These are phyloP conservation scores for Phytophthora lateralis DNA, from an alignment of 352 stramenopile species.

Conservation along the genomic window DNA sequence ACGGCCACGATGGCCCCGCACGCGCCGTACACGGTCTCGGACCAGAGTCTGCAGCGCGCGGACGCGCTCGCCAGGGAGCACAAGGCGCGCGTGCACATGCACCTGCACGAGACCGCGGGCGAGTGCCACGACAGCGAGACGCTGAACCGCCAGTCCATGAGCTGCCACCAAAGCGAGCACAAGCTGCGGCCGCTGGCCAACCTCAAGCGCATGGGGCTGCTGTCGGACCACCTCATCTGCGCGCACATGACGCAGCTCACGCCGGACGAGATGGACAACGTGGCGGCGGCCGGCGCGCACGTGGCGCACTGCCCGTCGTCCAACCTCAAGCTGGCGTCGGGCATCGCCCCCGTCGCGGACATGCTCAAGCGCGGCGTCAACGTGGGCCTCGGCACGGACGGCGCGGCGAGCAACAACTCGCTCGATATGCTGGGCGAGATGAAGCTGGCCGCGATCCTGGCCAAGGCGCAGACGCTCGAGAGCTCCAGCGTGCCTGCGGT, in stretches of 20 bases:
- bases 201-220: slow-evolving; percentile 76
- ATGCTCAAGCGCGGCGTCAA: slow-evolving; percentile 85
- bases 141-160: slow-evolving; percentile 72
- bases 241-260: slow-evolving; percentile 90
- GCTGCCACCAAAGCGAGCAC: slow-evolving; percentile 80
- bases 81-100: slow-evolving; percentile 80
- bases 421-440: slow-evolving; percentile 92
- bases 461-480: slow-evolving; percentile 75
- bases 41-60: slow-evolving; percentile 53
- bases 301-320: slow-evolving; percentile 91
- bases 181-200: slow-evolving; percentile 82
- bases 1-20: slow-evolving; percentile 79
- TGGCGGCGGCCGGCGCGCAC: slow-evolving; percentile 54
- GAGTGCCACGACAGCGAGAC: slow-evolving; percentile 83
- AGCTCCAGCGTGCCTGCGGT: slow-evolving; percentile 64
- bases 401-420: slow-evolving; percentile 88
- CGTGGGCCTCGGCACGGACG: slow-evolving; percentile 88
- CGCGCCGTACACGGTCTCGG: slow-evolving; percentile 85
- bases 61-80: slow-evolving; percentile 51
- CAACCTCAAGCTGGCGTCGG: slow-evolving; percentile 90
- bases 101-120: slow-evolving; percentile 85
- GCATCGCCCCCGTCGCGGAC: slow-evolving; percentile 77
- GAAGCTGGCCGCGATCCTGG: slow-evolving; percentile 87
- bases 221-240: slow-evolving; percentile 73
- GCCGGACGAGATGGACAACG: slow-evolving; percentile 74